Conservation (phyloP, 495 filamentous ascomycete genomes). For the Penicillium silybi region DNA sequence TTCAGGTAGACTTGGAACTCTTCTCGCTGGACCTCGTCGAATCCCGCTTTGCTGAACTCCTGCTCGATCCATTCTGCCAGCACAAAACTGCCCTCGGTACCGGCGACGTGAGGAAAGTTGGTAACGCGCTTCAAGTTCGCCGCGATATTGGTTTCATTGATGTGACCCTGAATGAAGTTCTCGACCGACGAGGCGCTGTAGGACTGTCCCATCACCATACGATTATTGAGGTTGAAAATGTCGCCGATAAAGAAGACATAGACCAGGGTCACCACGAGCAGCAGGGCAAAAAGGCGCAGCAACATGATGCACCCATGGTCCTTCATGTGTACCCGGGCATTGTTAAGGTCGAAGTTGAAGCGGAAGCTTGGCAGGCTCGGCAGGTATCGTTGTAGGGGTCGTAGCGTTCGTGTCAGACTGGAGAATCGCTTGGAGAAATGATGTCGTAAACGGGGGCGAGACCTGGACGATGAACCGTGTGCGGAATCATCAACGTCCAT, state of each 20-base stretch:
- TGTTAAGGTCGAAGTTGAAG: constrained; percentile 32
- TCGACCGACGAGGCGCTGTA: constrained; percentile 58
- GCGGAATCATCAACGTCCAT: constrained; percentile 80
- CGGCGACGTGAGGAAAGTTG: constrained; percentile 79
- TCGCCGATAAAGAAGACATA: constrained; percentile 84
- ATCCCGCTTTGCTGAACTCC: constrained; percentile 60
- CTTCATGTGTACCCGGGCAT: constrained; percentile 25
- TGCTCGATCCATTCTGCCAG: constrained; percentile 78
- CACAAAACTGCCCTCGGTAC: constrained; percentile 82
- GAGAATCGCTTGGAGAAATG: constrained; percentile 55
- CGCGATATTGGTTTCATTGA: constrained; percentile 65
- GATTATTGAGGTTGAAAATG: constrained; percentile 55
- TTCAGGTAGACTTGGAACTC: constrained; percentile 87
- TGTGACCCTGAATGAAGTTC: constrained; percentile 64
- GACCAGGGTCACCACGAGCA: constrained; percentile 68
- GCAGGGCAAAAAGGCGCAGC: constrained; percentile 66
- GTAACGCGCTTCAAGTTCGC: constrained; percentile 70
- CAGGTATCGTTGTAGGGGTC: constrained; percentile 51
- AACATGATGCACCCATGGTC: constrained; percentile 55
- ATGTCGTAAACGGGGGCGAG: constrained; percentile 37
- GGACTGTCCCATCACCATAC: constrained; percentile 39
- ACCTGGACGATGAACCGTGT: constrained; percentile 33
- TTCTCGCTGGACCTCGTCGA: constrained; percentile 71
- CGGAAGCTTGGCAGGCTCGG: constrained; percentile 41
- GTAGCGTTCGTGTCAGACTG: constrained; percentile 48